A percentile compares a stretch with the other conserved stretches of the same genome.
These are phyloP conservation scores for Cryptomeria japonica DNA, from an alignment of 75 land plant species.

Conservation along the genomic window DNA sequence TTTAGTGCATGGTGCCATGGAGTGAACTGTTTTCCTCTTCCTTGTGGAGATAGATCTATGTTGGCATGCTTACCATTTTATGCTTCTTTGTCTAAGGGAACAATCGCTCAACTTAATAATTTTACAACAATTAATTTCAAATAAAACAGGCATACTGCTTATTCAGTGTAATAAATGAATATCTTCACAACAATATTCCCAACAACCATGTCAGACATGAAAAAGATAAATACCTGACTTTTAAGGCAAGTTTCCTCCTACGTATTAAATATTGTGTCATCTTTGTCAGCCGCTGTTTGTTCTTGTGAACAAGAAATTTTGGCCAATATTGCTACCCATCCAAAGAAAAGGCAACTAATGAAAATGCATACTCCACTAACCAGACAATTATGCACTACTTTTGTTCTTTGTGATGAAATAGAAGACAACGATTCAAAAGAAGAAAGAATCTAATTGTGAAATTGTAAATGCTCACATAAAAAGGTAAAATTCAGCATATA, in stretches of 20 bases:
- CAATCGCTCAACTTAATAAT: neutral
- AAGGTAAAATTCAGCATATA: neutral
- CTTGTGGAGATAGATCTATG: neutral
- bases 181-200: neutral
- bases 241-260: conserved; percentile 88
- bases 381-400: neutral
- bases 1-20: neutral
- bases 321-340: conserved; percentile 82
- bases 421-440: neutral
- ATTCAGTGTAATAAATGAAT: neutral
- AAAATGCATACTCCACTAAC: neutral
- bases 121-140: neutral
- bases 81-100: neutral
- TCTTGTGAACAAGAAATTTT: conserved; percentile 89
- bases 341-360: neutral
- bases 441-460: neutral
- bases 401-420: neutral
- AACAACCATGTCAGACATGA: neutral
- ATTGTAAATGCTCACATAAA: neutral
- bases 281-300: conserved; percentile 92
- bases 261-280: conserved; percentile 97
- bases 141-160: neutral
- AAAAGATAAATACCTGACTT: conserved; percentile 64
- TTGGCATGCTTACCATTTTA: neutral
- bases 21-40: neutral